Conservation (phyloP, 345 rosid species). For the Lagerstroemia speciosa region DNA sequence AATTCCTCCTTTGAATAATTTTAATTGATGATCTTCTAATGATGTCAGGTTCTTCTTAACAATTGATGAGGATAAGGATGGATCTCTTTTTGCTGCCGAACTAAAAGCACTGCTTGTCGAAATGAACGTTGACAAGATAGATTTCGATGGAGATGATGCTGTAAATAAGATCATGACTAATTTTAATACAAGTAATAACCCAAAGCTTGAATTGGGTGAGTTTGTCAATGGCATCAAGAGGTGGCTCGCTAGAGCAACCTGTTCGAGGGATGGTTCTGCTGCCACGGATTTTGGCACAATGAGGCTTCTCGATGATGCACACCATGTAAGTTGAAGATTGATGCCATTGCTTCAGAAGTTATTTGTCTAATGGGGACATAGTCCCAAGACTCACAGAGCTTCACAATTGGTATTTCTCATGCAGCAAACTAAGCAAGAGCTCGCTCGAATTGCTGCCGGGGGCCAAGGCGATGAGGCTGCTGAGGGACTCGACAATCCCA, state of each 20-base stretch:
- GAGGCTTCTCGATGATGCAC: constrained; percentile 33
- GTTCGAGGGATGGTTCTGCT: constrained; percentile 17
- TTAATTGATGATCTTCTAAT: background rate
- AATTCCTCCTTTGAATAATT: constrained; percentile 7
- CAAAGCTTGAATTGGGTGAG: constrained; percentile 26
- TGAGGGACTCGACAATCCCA: constrained; percentile 38
- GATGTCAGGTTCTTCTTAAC: constrained; percentile 52
- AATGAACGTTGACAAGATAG: constrained; percentile 64
- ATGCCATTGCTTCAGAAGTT: background rate
- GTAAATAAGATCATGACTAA: constrained; percentile 47
- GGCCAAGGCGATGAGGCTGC: constrained; percentile 36
- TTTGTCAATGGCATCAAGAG: constrained; percentile 40
- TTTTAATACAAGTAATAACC: constrained; percentile 51
- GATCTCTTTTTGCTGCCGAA: constrained; percentile 37
- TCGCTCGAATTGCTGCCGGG: constrained; percentile 31
- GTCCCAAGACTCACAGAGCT: background rate
- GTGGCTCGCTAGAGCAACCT: constrained; percentile 48
- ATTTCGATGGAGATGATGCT: constrained; percentile 60
- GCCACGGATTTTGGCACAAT: constrained; percentile 31
- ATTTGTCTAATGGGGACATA: constrained; percentile 1
- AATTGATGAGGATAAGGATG: constrained; percentile 53
- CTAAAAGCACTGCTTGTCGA: constrained; percentile 65
- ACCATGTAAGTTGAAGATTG: constrained; percentile 27
- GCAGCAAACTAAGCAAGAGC: constrained; percentile 68
- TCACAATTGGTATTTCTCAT: constrained; percentile 2